Evolutionary conservation across 2,329 filamentous ascomycete species (phyloP).

Genomic region (Tolypocladium endophyticum): DNA sequence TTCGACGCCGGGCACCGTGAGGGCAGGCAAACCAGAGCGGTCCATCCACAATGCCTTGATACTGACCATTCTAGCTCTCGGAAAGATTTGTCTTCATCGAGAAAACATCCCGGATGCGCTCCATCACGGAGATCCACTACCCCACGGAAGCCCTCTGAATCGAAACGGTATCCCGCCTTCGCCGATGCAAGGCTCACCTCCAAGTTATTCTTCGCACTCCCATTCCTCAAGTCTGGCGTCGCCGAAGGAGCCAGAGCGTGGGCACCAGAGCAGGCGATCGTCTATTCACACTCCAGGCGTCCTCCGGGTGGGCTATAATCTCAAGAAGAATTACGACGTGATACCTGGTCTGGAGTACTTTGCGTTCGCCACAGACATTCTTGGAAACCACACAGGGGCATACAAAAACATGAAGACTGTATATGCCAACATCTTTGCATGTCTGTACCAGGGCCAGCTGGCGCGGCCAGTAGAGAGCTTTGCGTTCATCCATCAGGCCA

Average conservation of each 20-base stretch:
- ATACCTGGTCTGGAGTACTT: slow-evolving; percentile 89
- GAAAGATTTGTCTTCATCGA: slow-evolving; percentile 61
- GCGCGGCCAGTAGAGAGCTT: slow-evolving; percentile 81
- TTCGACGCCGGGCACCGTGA: slow-evolving; percentile 19
- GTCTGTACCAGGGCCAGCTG: slow-evolving; percentile 81
- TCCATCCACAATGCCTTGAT: slow-evolving; percentile 75
- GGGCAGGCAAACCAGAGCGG: slow-evolving; percentile 43
- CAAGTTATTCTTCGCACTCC: slow-evolving; percentile 30
- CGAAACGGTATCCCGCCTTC: slow-evolving; percentile 43
- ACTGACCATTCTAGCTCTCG: slow-evolving; percentile 72
- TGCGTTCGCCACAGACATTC: slow-evolving; percentile 73
- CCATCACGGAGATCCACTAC: slow-evolving; percentile 17
- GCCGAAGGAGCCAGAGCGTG: slow-evolving; percentile 38
- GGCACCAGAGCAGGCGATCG: slow-evolving; percentile 34
- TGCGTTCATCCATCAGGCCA: slow-evolving; percentile 46
- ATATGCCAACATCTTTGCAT: slow-evolving; percentile 74
- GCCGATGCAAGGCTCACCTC: slow-evolving; percentile 46
- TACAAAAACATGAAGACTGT: slow-evolving; percentile 75
- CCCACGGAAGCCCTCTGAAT: slow-evolving; percentile 25
- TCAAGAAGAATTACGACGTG: slow-evolving; percentile 61
- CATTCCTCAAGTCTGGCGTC: slow-evolving; percentile 41
- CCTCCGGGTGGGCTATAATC: slow-evolving; percentile 15
- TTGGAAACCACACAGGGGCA: slow-evolving; percentile 70
- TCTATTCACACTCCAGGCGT: slow-evolving; percentile 34
- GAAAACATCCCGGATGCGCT: slow-evolving; percentile 49